Conservation (phyloP, 1,139 yeast species). For the Arxiozyma bovina region DNA sequence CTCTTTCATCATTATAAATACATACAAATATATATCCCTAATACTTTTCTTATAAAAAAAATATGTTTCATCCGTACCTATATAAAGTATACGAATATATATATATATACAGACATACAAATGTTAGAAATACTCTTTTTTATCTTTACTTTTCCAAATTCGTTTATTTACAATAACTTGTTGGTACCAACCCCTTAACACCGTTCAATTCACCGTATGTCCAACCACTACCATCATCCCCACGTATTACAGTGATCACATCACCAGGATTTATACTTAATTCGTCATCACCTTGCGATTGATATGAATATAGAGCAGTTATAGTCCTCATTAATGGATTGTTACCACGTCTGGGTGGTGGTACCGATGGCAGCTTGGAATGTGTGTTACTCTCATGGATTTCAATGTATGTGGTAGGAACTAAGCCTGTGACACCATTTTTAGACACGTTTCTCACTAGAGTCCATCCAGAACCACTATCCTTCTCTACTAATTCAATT, state of each 20-base stretch:
- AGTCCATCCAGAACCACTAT: conserved; percentile 96
- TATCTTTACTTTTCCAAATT: neutral
- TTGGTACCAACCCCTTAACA: conserved; percentile 67
- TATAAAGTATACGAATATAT: neutral
- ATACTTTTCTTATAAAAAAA: no score
- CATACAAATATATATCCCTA: no score
- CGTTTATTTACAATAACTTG: conserved; percentile 43
- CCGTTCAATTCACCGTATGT: conserved; percentile 85
- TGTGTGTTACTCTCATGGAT: conserved; percentile 25
- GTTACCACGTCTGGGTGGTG: conserved; percentile 70
- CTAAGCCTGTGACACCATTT: conserved; percentile 60
- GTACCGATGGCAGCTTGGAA: conserved; percentile 54
- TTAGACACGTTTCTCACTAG: conserved; percentile 35
- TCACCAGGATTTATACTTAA: conserved; percentile 68
- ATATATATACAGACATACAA: no score
- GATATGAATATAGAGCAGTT: conserved; percentile 70
- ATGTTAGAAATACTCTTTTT: neutral
- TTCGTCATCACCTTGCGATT: conserved; percentile 79
- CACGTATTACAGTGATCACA: conserved; percentile 54
- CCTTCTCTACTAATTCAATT: conserved; percentile 50
- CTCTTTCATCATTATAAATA: neutral
- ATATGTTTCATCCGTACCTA: no score
- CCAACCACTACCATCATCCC: conserved; percentile 92
- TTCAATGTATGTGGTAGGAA: conserved; percentile 79
- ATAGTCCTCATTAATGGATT: conserved; percentile 33